These are phyloP conservation scores for Phaeotremella skinneri DNA, from an alignment of 768 basidiomycete species.

Conservation along the genomic window DNA sequence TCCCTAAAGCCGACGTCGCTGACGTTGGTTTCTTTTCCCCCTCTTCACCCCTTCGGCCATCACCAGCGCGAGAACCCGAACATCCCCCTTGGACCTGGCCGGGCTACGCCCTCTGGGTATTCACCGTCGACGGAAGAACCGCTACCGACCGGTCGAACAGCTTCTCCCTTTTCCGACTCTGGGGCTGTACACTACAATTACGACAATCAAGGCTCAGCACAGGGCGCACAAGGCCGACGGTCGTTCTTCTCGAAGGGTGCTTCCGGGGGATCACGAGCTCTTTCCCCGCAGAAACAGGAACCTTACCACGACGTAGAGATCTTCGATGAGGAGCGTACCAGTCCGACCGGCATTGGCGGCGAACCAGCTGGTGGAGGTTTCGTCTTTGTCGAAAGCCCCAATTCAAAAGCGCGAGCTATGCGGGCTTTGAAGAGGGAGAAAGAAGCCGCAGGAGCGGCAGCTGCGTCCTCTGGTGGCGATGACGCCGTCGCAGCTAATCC, in stretches of 20 bases:
- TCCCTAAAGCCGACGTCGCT: constrained; percentile 16
- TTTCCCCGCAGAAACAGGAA: background rate
- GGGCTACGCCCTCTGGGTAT: background rate
- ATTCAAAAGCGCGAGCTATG: constrained; percentile 22
- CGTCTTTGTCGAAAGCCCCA: constrained; percentile 31
- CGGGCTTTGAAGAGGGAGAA: constrained; percentile 20
- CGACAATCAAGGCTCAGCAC: no score
- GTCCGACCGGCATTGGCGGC: background rate
- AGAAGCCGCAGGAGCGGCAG: background rate
- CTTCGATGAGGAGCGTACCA: background rate
- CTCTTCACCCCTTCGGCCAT: background rate
- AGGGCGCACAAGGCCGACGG: background rate
- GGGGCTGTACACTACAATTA: no score
- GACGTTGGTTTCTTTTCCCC: constrained; percentile 7
- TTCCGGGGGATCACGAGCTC: background rate
- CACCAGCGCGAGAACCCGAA: constrained; percentile 36
- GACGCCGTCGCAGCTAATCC: background rate
- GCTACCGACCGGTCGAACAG: background rate
- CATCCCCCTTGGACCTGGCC: constrained; percentile 8
- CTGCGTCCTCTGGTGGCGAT: constrained; percentile 5
- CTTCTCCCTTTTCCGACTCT: constrained; percentile 8
- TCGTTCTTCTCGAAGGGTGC: background rate
- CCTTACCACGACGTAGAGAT: background rate
- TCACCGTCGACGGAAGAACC: constrained; percentile 2
- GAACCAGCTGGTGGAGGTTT: constrained; percentile 11